These are phyloP conservation scores for Glaciozyma antarctica DNA, from an alignment of 768 basidiomycete species.

Conservation along the genomic window DNA sequence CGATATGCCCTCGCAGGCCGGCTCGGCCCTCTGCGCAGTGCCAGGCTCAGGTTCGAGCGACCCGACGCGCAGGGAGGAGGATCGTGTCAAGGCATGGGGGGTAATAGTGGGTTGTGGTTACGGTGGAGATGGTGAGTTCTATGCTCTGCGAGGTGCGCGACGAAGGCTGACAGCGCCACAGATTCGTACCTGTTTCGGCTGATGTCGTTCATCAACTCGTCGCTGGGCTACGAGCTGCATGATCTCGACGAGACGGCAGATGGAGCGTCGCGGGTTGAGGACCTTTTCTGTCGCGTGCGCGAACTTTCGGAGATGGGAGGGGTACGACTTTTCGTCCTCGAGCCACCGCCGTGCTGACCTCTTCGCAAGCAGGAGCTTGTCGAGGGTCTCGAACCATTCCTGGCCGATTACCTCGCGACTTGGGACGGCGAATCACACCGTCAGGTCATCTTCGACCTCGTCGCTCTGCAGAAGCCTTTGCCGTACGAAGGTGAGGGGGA, in stretches of 20 bases:
- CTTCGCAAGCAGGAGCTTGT: slow-evolving; percentile 9
- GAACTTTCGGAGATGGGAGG: slow-evolving; percentile 14
- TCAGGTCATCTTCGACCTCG: not conserved
- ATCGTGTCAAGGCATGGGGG: not conserved
- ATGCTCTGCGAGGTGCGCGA: not conserved
- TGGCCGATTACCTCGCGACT: not conserved
- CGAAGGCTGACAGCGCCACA: not conserved
- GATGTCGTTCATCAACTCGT: not conserved
- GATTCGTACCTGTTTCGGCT: not conserved
- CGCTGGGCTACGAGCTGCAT: not conserved
- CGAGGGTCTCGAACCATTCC: not conserved
- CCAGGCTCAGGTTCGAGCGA: not conserved
- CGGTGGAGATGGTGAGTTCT: slow-evolving; percentile 5
- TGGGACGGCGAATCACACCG: slow-evolving; percentile 11
- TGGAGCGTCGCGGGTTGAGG: not conserved
- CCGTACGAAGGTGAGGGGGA: not conserved
- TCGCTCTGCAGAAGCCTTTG: slow-evolving; percentile 8
- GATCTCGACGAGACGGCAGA: not conserved
- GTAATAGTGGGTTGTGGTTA: not conserved
- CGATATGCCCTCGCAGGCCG: not conserved
- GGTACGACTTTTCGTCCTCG: not conserved
- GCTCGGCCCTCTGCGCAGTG: not conserved
- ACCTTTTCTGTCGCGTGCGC: not conserved
- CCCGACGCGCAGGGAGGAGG: not conserved
- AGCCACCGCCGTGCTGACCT: not conserved